These are phyloP conservation scores for Bipolaris gigantea DNA, from an alignment of 2,329 filamentous ascomycete species.

Conservation along the genomic window DNA sequence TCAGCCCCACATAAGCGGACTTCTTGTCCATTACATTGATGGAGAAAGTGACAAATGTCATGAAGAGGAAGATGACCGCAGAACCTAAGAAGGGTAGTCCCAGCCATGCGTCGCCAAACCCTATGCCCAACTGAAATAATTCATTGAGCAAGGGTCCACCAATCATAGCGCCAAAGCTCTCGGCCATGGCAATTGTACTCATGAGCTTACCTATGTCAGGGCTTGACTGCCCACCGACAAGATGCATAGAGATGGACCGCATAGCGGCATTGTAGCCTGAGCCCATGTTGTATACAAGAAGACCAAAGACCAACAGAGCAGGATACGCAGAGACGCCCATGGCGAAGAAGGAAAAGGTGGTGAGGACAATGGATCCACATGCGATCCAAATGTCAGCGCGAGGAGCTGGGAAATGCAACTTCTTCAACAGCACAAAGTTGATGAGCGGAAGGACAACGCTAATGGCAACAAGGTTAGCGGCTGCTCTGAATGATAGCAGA, in stretches of 20 bases:
- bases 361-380: slow-evolving; percentile 50
- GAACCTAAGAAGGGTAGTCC: slow-evolving; percentile 49
- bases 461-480: slow-evolving; percentile 53
- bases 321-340: slow-evolving; percentile 52
- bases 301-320: slow-evolving; percentile 47
- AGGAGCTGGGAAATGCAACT: slow-evolving; percentile 42
- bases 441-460: slow-evolving; percentile 50
- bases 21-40: slow-evolving; percentile 32
- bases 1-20: slow-evolving; percentile 23
- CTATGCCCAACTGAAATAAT: slow-evolving; percentile 52
- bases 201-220: slow-evolving; percentile 53
- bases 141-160: slow-evolving; percentile 52
- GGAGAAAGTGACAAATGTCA: slow-evolving; percentile 33
- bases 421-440: slow-evolving; percentile 44
- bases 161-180: slow-evolving; percentile 52
- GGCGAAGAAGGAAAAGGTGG: slow-evolving; percentile 50
- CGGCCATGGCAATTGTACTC: slow-evolving; percentile 53
- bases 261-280: slow-evolving; percentile 53
- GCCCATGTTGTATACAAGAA: slow-evolving; percentile 54
- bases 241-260: slow-evolving; percentile 52
- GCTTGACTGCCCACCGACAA: slow-evolving; percentile 50
- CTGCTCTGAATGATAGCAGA: slow-evolving; percentile 52
- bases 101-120: slow-evolving; percentile 51
- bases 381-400: slow-evolving; percentile 53
- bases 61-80: slow-evolving; percentile 27